Evolutionary conservation across 768 basidiomycete species (phyloP).

Genomic region (Myochromella boudieri): DNA sequence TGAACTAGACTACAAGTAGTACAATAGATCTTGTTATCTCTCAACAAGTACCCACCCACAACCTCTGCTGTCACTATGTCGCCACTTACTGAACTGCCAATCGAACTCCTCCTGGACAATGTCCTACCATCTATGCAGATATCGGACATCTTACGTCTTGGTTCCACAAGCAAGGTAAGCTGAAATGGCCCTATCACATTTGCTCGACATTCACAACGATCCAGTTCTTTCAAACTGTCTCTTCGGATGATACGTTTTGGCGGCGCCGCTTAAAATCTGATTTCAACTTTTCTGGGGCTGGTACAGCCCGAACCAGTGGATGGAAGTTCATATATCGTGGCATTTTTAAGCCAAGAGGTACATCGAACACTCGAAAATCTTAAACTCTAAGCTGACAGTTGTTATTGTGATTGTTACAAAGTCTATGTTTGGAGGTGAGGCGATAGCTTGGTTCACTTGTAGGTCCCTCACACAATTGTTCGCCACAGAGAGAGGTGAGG

Average conservation of each 20-base stretch:
- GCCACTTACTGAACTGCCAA: conserved; percentile 54
- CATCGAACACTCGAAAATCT: too few species aligned
- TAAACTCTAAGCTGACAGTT: background rate
- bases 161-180: conserved; percentile 54
- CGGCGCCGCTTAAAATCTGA: conserved; percentile 64
- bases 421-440: conserved; percentile 54
- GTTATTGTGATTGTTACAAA: conserved; percentile 17
- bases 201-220: too few species aligned
- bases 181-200: background rate
- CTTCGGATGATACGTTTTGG: conserved; percentile 80
- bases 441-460: too few species aligned
- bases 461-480: too few species aligned
- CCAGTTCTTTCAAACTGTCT: conserved; percentile 56
- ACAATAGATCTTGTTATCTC: too few species aligned
- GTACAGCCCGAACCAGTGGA: conserved; percentile 72
- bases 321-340: conserved; percentile 82
- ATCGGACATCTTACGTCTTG: conserved; percentile 56
- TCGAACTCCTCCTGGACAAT: conserved; percentile 79
- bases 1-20: too few species aligned
- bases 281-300: conserved; percentile 74
- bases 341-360: conserved; percentile 71
- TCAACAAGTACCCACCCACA: too few species aligned
- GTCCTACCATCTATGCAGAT: conserved; percentile 58
- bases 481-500: too few species aligned
- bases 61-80: too few species aligned